A percentile compares a stretch with the other conserved stretches of the same genome.
phyloP scores from a whole-genome alignment of 2,329 filamentous ascomycete genomes.

The Akanthomyces muscarius region DNA sequence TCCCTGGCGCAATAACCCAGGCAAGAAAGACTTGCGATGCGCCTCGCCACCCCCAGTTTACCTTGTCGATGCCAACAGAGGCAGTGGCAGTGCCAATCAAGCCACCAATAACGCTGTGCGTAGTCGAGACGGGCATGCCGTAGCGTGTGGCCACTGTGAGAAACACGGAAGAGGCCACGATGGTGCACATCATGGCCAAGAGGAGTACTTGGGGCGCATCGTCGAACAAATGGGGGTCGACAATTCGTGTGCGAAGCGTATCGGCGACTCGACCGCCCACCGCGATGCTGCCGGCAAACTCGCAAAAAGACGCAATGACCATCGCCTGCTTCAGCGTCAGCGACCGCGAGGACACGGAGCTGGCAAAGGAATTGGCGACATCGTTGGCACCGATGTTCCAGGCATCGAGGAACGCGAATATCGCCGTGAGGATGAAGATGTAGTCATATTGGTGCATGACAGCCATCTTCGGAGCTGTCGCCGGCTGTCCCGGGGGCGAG shows the following conservation, averaged over 20 bases:
- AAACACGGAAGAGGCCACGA: slow-evolving; percentile 48
- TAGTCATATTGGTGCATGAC: slow-evolving; percentile 49
- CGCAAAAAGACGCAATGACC: slow-evolving; percentile 39
- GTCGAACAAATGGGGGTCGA: slow-evolving; percentile 41
- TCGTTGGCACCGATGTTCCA: slow-evolving; percentile 57
- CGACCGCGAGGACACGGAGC: slow-evolving; percentile 43
- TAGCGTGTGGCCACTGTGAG: slow-evolving; percentile 48
- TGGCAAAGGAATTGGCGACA: slow-evolving; percentile 47
- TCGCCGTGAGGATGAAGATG: slow-evolving; percentile 51
- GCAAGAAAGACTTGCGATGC: slow-evolving; percentile 37
- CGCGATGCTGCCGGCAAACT: slow-evolving; percentile 41
- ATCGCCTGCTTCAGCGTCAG: slow-evolving; percentile 45
- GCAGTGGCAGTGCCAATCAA: slow-evolving; percentile 35
- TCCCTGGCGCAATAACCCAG: slow-evolving; percentile 34
- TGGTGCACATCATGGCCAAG: slow-evolving; percentile 52
- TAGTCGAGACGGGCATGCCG: slow-evolving; percentile 52
- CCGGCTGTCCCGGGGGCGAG: not conserved
- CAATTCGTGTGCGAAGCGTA: slow-evolving; percentile 45
- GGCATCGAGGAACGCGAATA: slow-evolving; percentile 56
- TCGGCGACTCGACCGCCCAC: slow-evolving; percentile 37
- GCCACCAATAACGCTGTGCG: slow-evolving; percentile 47
- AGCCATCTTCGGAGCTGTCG: slow-evolving; percentile 27
- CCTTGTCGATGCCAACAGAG: slow-evolving; percentile 32
- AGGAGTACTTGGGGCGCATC: slow-evolving; percentile 45
- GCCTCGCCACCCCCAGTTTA: slow-evolving; percentile 36